Evolutionary conservation across 306 rosid genomes (phyloP), one percentile per base, ranked within the genome.

Genomic region (Dryas octopetala): DNA sequence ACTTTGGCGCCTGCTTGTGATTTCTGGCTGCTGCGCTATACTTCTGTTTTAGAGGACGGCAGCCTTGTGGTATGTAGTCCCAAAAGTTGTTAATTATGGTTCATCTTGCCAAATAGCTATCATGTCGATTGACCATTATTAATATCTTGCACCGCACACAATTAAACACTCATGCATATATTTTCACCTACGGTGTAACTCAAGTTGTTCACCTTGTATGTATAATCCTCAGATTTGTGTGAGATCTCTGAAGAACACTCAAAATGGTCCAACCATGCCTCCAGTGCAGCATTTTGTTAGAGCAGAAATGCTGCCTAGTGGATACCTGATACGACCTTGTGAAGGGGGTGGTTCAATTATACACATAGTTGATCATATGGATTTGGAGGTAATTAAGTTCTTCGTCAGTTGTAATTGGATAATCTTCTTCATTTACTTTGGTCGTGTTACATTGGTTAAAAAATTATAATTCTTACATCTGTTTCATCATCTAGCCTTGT

Each of bases 301-400:
- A 84, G 97, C 95, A 67, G 98, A 94, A 75, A 88, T 94, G 95
- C 88, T 94, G 77, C 93, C 98, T 58, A 88, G 98, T 74, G 98
- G 98, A 63, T 94, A 94, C 62, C 87, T 94, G 69, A 88, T 91
- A 75, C 88, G 98, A 45, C 97, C 98, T 74, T 94, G 98, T 82
- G 98, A 94, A 71, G 98, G 98, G 62, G 98, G 98, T 55, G 98
- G 98, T 73, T 94, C 98, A 58, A 94, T 94, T 79, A 91, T 94
- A 45, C 98, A 94, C 83, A 83, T 94, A 9, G 98, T 94, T 85
- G 99, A 95, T 84, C 97, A 92, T 81, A 81, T 92, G 90, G 91
- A 94, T 78, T 83, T 94, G 83, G 97, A 91, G 97, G 98, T 94
- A 82, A 63, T 15, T 59, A 28, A 69, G 50, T 66, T 41, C 19